Base-by-base conservation (phyloP, 371 early-diverging fungal species). In the Mucor irregularis region DNA sequence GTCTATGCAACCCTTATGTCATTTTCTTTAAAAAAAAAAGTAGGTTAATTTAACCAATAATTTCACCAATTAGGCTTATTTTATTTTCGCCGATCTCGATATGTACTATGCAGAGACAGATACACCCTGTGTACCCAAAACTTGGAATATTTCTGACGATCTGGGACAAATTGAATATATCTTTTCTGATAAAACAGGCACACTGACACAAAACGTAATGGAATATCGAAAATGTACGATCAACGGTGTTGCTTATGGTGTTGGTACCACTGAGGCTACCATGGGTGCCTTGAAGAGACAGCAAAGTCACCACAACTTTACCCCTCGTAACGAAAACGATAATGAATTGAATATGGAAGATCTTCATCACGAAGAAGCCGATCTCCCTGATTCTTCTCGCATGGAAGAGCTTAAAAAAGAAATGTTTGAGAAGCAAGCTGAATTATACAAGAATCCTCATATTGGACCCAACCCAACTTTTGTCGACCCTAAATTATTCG, bases 151-250 rank as follows among this genome's bases (percentile, higher is more conserved):
- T 45, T 86, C 90, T 10, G 91, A 91, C 48, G 90, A 91, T 56
- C 72, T 89, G 42, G 91, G 99, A n/a, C 92, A 93, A 65, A 91
- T 98, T 56, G 92, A 96, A 58, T 97, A 94, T 76, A 84, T 98
- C n/a, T 92, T 98, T 57, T 90, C 92, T n/a, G 98, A 98, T 78
- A 98, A 98, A 61, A 90, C 92, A 0, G 92, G 92, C 1, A 91
- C 92, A 5, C 58, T 91, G 40, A 91, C 92, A 0, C 85, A 90
- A 56, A 91, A 91, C 55, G 85, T 89, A 9, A 91, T 91, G 92
- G 84, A 85, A 58, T 83, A 87, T 53, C 78, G 83, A 53, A 91
- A 90, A 58, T 95, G 95, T 63, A 87, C 92, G 1, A 91, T 96
- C 56, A 83, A 87, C 35, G 95, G 96, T 8, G 71, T 83, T 30